Percentiles rank a stretch among this genome's conserved stretches.
Conservation (phyloP, 345 rosid genomes). For the Camelina laxa region DNA sequence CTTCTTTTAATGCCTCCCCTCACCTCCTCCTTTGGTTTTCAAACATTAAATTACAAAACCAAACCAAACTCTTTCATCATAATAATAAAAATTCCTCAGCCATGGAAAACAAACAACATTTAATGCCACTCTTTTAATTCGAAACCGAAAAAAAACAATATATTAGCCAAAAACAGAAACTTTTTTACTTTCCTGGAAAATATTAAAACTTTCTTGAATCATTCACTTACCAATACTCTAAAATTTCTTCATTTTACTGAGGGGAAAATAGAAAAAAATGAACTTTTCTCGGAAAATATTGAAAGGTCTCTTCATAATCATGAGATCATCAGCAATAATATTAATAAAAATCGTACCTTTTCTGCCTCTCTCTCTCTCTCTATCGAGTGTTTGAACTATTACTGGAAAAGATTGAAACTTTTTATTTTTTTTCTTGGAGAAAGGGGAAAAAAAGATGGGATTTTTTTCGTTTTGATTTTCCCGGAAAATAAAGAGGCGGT, state of each 20-base stretch:
- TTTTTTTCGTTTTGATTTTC: slow-evolving; percentile 15
- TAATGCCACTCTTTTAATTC: slow-evolving; percentile 19
- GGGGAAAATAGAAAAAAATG: slow-evolving; percentile 8
- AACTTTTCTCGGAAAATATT: slow-evolving; percentile 33
- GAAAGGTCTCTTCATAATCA: slow-evolving; percentile 23
- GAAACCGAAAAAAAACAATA: neutral
- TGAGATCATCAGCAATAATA: slow-evolving; percentile 27
- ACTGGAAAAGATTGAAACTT: slow-evolving; percentile 28
- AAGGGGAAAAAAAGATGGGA: slow-evolving; percentile 17
- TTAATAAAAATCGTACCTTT: no score
- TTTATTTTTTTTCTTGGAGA: neutral
- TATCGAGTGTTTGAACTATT: slow-evolving; percentile 4
- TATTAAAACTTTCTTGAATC: neutral
- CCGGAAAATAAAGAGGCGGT: slow-evolving; percentile 25
- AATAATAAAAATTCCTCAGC: slow-evolving; percentile 27
- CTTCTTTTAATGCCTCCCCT: slow-evolving; percentile 39
- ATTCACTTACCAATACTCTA: slow-evolving; percentile 30
- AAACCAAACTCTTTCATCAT: slow-evolving; percentile 27
- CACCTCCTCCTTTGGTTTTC: slow-evolving; percentile 37
- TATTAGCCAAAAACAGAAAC: neutral
- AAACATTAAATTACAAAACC: slow-evolving; percentile 48
- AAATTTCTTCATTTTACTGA: slow-evolving; percentile 33
- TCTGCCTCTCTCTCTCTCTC: neutral
- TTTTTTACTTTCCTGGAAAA: slow-evolving; percentile 21
- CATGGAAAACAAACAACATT: slow-evolving; percentile 39